Base-by-base conservation (phyloP, 306 rosid species). In the Psophocarpus tetragonolobus region DNA sequence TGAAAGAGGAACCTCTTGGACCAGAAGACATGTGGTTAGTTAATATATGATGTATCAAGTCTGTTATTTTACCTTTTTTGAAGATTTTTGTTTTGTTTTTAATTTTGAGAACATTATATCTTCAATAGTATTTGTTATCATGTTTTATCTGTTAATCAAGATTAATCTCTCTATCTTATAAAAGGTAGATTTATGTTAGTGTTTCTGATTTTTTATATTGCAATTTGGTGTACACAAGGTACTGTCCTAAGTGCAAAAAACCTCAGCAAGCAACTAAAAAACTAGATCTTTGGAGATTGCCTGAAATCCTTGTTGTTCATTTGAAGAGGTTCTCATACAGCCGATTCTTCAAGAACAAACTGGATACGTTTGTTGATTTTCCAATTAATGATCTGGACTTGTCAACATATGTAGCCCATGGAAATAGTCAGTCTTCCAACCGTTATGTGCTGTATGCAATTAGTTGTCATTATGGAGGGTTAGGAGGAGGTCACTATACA, bases 1-100 rank as follows among this genome's bases (percentile, higher is more conserved):
- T 88, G 85, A 91, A 85, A 85, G 93, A 87, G 84, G 98, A 93
- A 71, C 98, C 97, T 62, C 84, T 91, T 41, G 97, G 97, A 72
- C 97, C 90, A 24, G 94, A 90, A 35, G 91, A 93, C 79, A 93
- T 88, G 97, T 93, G 98, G 98, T 93, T 68, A 88, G 98, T 85
- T 60, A 65, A 70, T 51, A 33, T 35, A 73, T 58, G 6, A 48
- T 32, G 45, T 53, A 38, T 48, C 8, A 36, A 56, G 23, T 56
- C 56, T 62, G 20, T 69, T 44, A 38, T 77, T 83, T 74, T 70
- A 74, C 71, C 39, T 33, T 14, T 71, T 33, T 14, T 71, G 44
- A 44, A 56, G 30, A 6, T 36, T 45, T 74, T 65, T 36, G 45
- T 74, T 65, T 23, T 54, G 54, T 35, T 74, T 63, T 32, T 47